Evolutionary conservation across 352 stramenopile genomes (phyloP).

Genomic region (Pythium scleroteichum): DNA sequence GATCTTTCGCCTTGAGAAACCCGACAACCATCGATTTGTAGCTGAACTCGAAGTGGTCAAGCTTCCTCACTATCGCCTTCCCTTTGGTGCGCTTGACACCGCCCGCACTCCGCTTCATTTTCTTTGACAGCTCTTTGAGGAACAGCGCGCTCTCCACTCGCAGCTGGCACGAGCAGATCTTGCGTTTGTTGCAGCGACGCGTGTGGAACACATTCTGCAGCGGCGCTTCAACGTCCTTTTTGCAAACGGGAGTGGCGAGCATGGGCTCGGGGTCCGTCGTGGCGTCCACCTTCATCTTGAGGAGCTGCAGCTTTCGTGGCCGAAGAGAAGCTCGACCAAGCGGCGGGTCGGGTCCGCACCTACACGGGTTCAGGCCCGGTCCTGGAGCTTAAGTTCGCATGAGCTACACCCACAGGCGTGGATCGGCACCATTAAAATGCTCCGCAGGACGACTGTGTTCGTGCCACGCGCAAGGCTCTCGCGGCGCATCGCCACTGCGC

Average conservation of each 20-base stretch:
- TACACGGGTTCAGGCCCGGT: neutral
- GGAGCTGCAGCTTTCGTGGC: neutral
- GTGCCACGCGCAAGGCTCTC: neutral
- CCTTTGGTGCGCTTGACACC: conserved; percentile 13
- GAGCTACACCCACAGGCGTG: neutral
- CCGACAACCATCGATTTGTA: conserved; percentile 47
- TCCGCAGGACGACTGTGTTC: too few species aligned
- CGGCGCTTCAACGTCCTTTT: neutral
- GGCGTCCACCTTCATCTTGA: neutral
- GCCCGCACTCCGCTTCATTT: conserved; percentile 15
- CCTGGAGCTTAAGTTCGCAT: neutral
- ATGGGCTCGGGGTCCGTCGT: neutral
- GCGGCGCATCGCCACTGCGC: conserved; percentile 27
- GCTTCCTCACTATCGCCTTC: conserved; percentile 34
- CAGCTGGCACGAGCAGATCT: conserved; percentile 68
- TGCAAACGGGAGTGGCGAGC: neutral
- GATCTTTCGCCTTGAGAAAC: conserved; percentile 42
- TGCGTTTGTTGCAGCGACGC: conserved; percentile 60
- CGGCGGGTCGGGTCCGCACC: neutral
- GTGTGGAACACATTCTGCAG: neutral
- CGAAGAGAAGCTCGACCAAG: conserved; percentile 3
- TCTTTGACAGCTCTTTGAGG: conserved; percentile 53
- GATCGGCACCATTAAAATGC: neutral
- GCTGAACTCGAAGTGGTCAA: conserved; percentile 52
- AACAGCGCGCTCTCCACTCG: conserved; percentile 70